phyloP scores from a whole-genome alignment of 2,329 filamentous ascomycete species.

The Aureobasidium subglaciale region DNA sequence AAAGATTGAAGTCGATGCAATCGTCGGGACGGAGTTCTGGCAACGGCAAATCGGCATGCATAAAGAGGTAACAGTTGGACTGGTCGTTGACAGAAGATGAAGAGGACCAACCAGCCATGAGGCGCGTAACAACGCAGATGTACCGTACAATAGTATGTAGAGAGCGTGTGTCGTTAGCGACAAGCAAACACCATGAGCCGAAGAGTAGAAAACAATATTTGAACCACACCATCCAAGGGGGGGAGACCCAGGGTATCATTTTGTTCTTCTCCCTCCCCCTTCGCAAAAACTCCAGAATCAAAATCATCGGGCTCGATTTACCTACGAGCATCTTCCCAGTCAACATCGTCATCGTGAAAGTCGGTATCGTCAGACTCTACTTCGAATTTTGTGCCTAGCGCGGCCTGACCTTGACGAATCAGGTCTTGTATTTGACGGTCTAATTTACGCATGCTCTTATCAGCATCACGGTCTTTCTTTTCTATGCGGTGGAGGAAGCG shows the following conservation, averaged over 20 bases:
- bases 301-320: not conserved
- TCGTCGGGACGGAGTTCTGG: too few species aligned
- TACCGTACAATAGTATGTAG: not conserved
- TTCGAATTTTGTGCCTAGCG: constrained; percentile 53
- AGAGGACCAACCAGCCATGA: too few species aligned
- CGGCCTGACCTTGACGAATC: constrained; percentile 83
- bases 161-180: not conserved
- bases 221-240: too few species aligned
- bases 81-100: too few species aligned
- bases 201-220: not conserved
- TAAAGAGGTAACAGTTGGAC: too few species aligned
- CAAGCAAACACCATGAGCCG: not conserved
- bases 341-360: constrained; percentile 21
- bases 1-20: too few species aligned
- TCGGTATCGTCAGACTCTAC: constrained; percentile 25
- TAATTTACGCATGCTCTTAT: constrained; percentile 71
- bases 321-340: constrained; percentile 13
- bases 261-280: not conserved
- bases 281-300: not conserved
- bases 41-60: too few species aligned
- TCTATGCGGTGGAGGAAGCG: constrained; percentile 64
- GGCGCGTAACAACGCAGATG: not conserved
- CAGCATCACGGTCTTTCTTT: constrained; percentile 68
- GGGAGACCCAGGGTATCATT: constrained; percentile 9
- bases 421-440: constrained; percentile 74